Percentiles rank a stretch among this genome's conserved stretches.
Conservation (phyloP, 2,329 filamentous ascomycete species). For the Claviceps digitariae region DNA sequence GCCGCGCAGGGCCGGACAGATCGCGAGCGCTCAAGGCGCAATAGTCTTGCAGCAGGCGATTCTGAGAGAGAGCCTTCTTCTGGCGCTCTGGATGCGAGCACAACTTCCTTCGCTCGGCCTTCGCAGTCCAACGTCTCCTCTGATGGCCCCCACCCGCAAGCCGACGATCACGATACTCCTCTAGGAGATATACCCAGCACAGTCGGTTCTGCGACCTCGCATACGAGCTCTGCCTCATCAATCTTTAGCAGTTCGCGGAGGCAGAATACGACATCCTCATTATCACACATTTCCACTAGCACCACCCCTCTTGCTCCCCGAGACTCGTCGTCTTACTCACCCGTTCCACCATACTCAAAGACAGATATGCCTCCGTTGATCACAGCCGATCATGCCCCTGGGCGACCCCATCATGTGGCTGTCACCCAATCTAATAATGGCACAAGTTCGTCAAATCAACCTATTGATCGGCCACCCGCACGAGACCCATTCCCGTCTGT, state of each 20-base stretch:
- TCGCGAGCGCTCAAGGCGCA: slow-evolving; percentile 17
- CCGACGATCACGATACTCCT: slow-evolving; percentile 45
- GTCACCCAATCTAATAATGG: slow-evolving; percentile 18
- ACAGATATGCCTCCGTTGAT: slow-evolving; percentile 40
- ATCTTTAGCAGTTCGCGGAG: slow-evolving; percentile 45
- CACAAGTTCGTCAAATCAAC: slow-evolving; percentile 20
- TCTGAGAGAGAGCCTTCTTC: slow-evolving; percentile 12
- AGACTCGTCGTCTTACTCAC: slow-evolving; percentile 38
- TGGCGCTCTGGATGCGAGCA: slow-evolving; percentile 13
- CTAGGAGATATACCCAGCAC: slow-evolving; percentile 56
- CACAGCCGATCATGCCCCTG: slow-evolving; percentile 25
- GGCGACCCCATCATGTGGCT: slow-evolving; percentile 11
- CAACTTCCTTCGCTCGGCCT: slow-evolving; percentile 11
- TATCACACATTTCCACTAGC: slow-evolving; percentile 29
- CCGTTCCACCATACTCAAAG: slow-evolving; percentile 35
- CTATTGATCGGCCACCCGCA: slow-evolving; percentile 34
- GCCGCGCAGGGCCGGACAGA: slow-evolving; percentile 23
- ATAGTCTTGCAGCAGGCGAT: slow-evolving; percentile 11
- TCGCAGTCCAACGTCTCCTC: slow-evolving; percentile 11
- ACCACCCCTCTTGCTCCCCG: slow-evolving; percentile 13
- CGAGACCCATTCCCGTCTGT: slow-evolving; percentile 41
- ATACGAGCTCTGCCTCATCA: slow-evolving; percentile 57
- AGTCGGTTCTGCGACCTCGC: slow-evolving; percentile 58
- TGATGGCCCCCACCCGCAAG: slow-evolving; percentile 15
- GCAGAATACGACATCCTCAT: slow-evolving; percentile 26